These are phyloP conservation scores for Diphasiastrum complanatum DNA, from an alignment of 83 land plant species.

Conservation along the genomic window DNA sequence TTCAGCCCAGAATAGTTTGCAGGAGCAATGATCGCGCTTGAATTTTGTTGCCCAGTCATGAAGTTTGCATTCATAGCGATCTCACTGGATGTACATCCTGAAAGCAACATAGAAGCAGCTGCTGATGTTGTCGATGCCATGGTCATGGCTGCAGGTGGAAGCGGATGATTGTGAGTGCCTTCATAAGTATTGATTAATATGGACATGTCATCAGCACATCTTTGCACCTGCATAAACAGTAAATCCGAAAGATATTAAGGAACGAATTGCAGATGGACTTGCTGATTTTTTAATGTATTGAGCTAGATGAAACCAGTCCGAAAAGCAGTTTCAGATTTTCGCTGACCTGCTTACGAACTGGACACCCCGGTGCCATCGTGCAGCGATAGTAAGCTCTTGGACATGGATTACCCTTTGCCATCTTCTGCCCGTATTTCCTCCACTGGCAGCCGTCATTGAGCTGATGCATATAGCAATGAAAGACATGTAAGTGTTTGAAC, in stretches of 20 bases:
- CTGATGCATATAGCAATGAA: constrained; percentile 25
- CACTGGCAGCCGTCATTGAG: constrained; percentile 86
- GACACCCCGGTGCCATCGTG: constrained; percentile 62
- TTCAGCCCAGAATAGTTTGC: no score
- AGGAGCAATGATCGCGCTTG: no score
- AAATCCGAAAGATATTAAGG: background rate
- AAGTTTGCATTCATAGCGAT: no score
- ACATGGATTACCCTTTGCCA: constrained; percentile 76
- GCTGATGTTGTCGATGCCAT: constrained; percentile 80
- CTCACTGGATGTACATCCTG: constrained; percentile 48
- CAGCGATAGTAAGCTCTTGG: constrained; percentile 75
- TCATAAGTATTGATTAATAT: constrained; percentile 72
- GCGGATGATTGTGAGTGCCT: constrained; percentile 76
- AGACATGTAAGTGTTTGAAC: background rate
- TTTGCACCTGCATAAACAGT: constrained; percentile 48
- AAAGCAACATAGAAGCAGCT: constrained; percentile 63
- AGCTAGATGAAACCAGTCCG: background rate
- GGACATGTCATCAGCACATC: constrained; percentile 72
- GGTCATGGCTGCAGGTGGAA: constrained; percentile 55
- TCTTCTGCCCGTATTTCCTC: constrained; percentile 86
- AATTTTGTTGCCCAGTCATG: no score
- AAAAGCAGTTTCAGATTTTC: background rate
- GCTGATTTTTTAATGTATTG: background rate
- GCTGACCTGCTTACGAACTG: constrained; percentile 65
- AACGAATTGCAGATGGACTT: background rate